Evolutionary conservation across 805 yeast species (phyloP), one percentile per base, ranked within the genome.

Genomic region (Yamadazyma scolyti): DNA sequence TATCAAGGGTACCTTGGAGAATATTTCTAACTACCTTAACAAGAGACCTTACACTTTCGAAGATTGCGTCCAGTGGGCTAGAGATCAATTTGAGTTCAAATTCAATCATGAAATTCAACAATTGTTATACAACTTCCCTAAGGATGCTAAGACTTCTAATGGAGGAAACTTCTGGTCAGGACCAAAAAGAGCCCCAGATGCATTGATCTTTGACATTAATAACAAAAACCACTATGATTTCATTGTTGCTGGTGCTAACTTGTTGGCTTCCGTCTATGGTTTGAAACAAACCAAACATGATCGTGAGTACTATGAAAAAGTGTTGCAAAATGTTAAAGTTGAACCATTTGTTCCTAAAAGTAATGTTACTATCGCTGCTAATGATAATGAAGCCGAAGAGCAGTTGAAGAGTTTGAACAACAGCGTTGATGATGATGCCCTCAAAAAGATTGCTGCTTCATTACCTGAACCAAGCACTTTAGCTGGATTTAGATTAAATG

Each of bases 131-230:
- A 93, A 90, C 56, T 93, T 93, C 75, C 99, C 99, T 13, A 77
- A 74, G 39, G 98, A 93, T 61, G 93, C 97, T 4, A 79, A 73
- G 25, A 93, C 96, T 3, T 77, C 95, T 0, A 72, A 72, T 30
- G 98, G 98, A 33, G 88, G 81, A 19, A 93, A 94, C 46, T 93
- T 93, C 63, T 93, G 99, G 99, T 77, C 95, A 13, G 96, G 97
- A 34, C 93, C 97, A 20, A 93, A 93, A 64, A 80, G 97, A 57
- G 95, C 96, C 12, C 99, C 99, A 28, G 75, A 71, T 26, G 86
- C 96, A n/a, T 70, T 88, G 41, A 67, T 43, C 9, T 88, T 93
- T 54, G 90, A 88, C 52, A 69, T 82, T 44, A 65, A 77, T 48
- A 77, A 87, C 52, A 69, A 71, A 9, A 83, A 86, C 47, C 97